Evolutionary conservation across 805 yeast genomes (phyloP), one percentile per base, ranked within the genome.

Genomic region (Pichia ethanolica): DNA sequence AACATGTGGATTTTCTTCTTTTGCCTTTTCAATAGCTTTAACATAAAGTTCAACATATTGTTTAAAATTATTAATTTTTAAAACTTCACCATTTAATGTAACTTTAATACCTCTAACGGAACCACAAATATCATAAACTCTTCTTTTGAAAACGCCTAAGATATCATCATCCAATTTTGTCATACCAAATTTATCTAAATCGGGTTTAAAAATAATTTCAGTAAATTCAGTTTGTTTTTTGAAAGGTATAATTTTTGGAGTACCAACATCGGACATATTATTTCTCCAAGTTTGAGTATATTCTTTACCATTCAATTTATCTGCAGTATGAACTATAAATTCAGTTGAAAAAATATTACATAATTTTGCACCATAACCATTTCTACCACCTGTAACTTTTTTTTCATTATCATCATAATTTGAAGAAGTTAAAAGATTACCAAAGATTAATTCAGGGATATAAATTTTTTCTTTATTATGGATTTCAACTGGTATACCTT

Each of bases 351-450:
- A 93, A 54, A 93, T 93, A 66, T 93, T 93, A 79, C 99, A 93
- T 49, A 93, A 72, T 65, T 93, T 93, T 44, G 99, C 99, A 68
- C 99, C 99, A 64, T 82, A 93, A 55, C 99, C 99, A 65, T 93
- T 93, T 73, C 99, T 82, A 67, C 99, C 99, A 72, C 99, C 99
- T 2, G 96, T 88, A 35, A 93, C 97, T 67, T 93, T 93, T 68
- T 88, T 87, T 62, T 93, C 87, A 55, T 91, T 80, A 65, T 93
- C 99, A 65, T 93, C 96, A 66, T 93, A 93, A 69, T 93, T 93
- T 30, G 96, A 87, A 2, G 98, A 90, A 0, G 99, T 93, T 56
- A 93, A 77, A 53, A 93, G 75, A 62, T 93, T 89, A 48, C 99
- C 99, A 68, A 93, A 93, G 59, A 93, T 93, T 69, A 93, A 77